Base-by-base conservation (phyloP, 2,329 filamentous ascomycete species). In the Celoporthe dispersa region DNA sequence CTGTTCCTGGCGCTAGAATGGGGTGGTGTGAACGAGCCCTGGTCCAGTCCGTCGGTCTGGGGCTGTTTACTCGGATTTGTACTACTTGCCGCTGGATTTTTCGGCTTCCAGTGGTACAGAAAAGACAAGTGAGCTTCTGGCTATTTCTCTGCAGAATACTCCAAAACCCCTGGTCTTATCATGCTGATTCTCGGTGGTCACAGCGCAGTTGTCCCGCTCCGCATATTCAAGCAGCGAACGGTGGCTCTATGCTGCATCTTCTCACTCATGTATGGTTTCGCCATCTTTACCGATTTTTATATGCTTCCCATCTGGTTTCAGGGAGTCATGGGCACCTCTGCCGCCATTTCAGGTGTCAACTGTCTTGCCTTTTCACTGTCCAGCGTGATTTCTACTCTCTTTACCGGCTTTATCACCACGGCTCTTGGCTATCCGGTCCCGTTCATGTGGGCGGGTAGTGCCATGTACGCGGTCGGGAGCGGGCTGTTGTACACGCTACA, bases 1-100 rank as follows among this genome's bases (percentile, higher is more conserved):
- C 68, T 67, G 11, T 64, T 69, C 31, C 64, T 69, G n/a, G 64
- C 68, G 9, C 25, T 69, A 28, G 63, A 69, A 62, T 69, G 68
- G 68, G 68, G 68, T 6, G 68, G 68, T 1, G 44, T 66, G 12
- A 66, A 25, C 28, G 9, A 59, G 25, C 33, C 68, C 3, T 69
- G 68, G 68, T 62, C 44, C 31, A 60, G 55, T n/a, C 61, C 68
- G 16, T 37, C 41, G 25, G 68, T 69, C 25, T 69, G 68, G 68
- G 68, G 68, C 2, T 65, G 60, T 19, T 14, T 67, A 19, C n/a
- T 69, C 9, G 68, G 63, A 2, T 69, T 67, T 22, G 68, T 44
- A 16, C 28, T 69, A 3, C 57, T 69, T 8, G 41, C 66, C 12
- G 4, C 67, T 12, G 33, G 65, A 6, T 69, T 69, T 33, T 63